Percentiles rank a stretch among this genome's conserved stretches.
phyloP scores from a whole-genome alignment of 495 filamentous ascomycete genomes.

The Neurospora terricola region DNA sequence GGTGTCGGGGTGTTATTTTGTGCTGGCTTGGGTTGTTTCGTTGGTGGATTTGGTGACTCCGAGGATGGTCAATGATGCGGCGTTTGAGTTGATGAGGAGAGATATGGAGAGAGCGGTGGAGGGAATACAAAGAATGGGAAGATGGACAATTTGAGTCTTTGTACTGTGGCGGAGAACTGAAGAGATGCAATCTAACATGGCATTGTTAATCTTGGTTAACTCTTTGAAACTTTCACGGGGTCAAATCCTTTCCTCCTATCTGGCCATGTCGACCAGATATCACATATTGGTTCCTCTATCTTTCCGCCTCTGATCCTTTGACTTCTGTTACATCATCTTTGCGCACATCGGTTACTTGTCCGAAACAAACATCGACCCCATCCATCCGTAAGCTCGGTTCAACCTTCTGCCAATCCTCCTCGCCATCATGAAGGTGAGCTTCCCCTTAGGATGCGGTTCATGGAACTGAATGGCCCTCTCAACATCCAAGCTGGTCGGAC shows the following conservation, averaged over 20 bases:
- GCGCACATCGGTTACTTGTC: neutral
- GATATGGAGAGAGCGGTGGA: conserved; percentile 9
- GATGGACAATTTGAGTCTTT: conserved; percentile 4
- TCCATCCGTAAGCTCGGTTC: conserved; percentile 10
- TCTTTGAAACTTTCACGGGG: too few relatives aligned
- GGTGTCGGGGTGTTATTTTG: conserved; percentile 4
- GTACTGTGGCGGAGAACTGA: neutral
- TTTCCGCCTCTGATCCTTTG: too few relatives aligned
- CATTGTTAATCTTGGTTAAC: too few relatives aligned
- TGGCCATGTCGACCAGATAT: too few relatives aligned
- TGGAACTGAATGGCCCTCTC: conserved; percentile 39
- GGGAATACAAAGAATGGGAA: neutral
- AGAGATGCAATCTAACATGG: too few relatives aligned
- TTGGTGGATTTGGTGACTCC: neutral
- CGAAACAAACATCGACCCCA: conserved; percentile 10
- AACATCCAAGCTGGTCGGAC: conserved; percentile 22
- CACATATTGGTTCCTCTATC: too few relatives aligned
- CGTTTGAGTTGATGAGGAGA: neutral
- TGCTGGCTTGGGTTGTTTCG: neutral
- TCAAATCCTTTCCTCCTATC: too few relatives aligned
- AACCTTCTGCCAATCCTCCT: conserved; percentile 9
- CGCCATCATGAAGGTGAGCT: conserved; percentile 4
- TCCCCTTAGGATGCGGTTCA: conserved; percentile 32
- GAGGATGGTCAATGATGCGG: neutral
- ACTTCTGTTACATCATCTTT: too few relatives aligned